Evolutionary conservation across 2,329 filamentous ascomycete genomes (phyloP).

Genomic region (Fusarium sp.): DNA sequence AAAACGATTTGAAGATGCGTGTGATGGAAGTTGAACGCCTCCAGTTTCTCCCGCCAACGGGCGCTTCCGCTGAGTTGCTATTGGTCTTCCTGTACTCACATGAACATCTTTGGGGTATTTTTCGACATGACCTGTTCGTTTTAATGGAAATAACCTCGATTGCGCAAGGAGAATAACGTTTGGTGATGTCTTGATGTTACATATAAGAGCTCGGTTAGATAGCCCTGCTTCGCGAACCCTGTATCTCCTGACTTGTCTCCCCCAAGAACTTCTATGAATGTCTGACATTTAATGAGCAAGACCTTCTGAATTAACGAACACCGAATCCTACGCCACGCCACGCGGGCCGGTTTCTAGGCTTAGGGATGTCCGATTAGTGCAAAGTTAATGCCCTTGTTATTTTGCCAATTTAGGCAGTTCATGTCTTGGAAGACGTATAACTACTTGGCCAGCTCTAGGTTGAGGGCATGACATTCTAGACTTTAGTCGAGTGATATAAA

Average conservation of each 20-base stretch:
- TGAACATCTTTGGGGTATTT: no score
- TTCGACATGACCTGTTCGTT: background rate
- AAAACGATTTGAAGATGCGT: background rate
- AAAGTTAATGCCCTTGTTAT: slow-evolving; percentile 1
- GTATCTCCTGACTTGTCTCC: background rate
- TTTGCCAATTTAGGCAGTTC: background rate
- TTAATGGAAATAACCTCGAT: background rate
- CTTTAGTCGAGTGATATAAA: background rate
- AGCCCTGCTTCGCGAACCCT: background rate
- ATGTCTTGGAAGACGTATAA: slow-evolving; percentile 1
- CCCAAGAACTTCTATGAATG: background rate
- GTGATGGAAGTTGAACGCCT: background rate
- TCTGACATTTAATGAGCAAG: background rate
- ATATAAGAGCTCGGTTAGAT: background rate
- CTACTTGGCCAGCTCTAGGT: background rate
- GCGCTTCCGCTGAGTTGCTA: no score
- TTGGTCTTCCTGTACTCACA: no score
- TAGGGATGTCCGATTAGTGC: background rate
- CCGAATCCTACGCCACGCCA: background rate
- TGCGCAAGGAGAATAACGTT: no score
- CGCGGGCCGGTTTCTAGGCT: background rate
- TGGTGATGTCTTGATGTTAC: no score
- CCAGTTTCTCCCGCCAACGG: background rate
- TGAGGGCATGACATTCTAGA: background rate
- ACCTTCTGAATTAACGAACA: background rate